Evolutionary conservation across 2,329 filamentous ascomycete species (phyloP).

Genomic region (Aspergillus ruber): DNA sequence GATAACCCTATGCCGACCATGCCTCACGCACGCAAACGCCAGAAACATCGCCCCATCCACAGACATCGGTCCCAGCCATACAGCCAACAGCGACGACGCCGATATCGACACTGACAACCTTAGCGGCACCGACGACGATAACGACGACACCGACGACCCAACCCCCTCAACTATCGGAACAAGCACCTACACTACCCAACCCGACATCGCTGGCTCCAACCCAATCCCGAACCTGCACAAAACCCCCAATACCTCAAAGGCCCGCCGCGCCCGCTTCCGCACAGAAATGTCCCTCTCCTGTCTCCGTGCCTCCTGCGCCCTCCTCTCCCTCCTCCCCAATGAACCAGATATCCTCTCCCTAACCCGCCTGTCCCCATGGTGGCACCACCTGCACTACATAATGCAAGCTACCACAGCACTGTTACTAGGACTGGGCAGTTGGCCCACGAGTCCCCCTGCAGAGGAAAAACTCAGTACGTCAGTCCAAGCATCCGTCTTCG

Average conservation of each 20-base stretch:
- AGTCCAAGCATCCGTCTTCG: no score
- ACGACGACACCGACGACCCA: background rate
- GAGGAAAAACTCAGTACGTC: constrained; percentile 4
- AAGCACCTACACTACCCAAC: background rate
- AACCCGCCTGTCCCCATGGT: constrained; percentile 33
- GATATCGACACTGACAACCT: background rate
- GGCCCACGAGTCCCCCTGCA: constrained; percentile 11
- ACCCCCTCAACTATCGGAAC: background rate
- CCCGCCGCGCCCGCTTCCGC: constrained; percentile 7
- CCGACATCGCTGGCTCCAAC: background rate
- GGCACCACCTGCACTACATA: constrained; percentile 37
- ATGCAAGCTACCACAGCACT: constrained; percentile 39
- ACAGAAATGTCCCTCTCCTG: constrained; percentile 27
- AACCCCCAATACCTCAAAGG: background rate
- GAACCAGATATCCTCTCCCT: constrained; percentile 28
- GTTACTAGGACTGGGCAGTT: constrained; percentile 31
- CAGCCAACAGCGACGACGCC: background rate
- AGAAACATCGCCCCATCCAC: background rate
- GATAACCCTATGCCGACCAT: constrained; percentile 37
- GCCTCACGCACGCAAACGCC: constrained; percentile 24
- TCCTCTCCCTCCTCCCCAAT: constrained; percentile 34
- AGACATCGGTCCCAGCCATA: background rate
- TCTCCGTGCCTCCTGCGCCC: constrained; percentile 32
- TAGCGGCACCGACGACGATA: background rate
- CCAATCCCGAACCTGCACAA: background rate